These are phyloP conservation scores for Wickerhamiella lipophila DNA, from an alignment of 805 yeast species.

Conservation along the genomic window DNA sequence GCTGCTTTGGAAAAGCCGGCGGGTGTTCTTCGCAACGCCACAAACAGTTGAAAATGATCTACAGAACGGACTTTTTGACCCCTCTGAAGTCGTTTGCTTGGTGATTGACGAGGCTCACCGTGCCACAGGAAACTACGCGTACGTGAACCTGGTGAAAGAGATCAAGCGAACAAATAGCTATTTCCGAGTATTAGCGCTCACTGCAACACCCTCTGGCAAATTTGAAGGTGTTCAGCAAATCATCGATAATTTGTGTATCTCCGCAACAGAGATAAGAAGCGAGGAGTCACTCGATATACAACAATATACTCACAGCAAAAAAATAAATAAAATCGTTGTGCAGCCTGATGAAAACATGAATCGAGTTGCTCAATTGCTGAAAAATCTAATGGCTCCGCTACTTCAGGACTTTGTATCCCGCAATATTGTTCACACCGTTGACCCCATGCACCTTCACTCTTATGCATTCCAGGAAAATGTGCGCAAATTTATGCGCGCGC, in stretches of 20 bases:
- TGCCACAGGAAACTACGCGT: constrained; percentile 82
- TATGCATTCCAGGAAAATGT: constrained; percentile 24
- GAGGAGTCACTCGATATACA: constrained; percentile 70
- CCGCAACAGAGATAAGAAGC: constrained; percentile 72
- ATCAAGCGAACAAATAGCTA: constrained; percentile 50
- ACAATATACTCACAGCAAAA: constrained; percentile 63
- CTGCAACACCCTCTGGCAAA: constrained; percentile 92
- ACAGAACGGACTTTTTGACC: constrained; percentile 58
- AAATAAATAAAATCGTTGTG: constrained; percentile 47
- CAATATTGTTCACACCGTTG: constrained; percentile 49
- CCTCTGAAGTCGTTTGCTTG: constrained; percentile 57
- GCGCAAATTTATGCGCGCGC: constrained; percentile 34
- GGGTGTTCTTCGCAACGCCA: constrained; percentile 89
- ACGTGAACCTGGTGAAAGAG: constrained; percentile 65
- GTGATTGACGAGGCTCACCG: constrained; percentile 95
- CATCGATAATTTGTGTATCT: constrained; percentile 56
- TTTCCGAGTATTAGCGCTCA: constrained; percentile 68
- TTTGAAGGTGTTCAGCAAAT: constrained; percentile 81
- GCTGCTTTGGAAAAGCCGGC: constrained; percentile 61
- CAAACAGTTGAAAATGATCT: constrained; percentile 91
- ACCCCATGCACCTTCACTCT: constrained; percentile 39
- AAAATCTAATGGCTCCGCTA: constrained; percentile 56
- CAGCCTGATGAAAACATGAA: constrained; percentile 42
- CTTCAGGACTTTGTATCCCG: constrained; percentile 50
- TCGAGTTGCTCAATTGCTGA: constrained; percentile 41